Evolutionary conservation across 805 yeast genomes (phyloP).

Genomic region (Starmerella scarabaei): DNA sequence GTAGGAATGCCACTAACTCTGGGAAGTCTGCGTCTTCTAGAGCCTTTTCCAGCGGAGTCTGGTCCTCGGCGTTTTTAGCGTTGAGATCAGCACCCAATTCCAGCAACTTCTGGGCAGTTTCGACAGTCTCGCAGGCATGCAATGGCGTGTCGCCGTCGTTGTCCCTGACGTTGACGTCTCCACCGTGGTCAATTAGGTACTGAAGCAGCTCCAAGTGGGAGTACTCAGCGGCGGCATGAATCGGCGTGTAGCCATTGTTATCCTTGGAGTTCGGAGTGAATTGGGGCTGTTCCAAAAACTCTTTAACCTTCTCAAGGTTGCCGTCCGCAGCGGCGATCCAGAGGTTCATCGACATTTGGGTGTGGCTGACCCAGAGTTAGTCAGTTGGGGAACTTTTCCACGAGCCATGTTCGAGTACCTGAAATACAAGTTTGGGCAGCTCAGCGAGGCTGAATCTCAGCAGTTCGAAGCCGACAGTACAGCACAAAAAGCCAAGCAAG

Average conservation of each 20-base stretch:
- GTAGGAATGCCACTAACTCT: conserved; percentile 56
- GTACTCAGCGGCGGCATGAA: conserved; percentile 95
- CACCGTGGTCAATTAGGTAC: conserved; percentile 46
- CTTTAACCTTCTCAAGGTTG: conserved; percentile 44
- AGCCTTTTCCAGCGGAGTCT: conserved; percentile 58
- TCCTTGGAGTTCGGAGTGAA: conserved; percentile 64
- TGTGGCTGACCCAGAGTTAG: background rate
- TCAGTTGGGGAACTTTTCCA: background rate
- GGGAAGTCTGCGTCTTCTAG: conserved; percentile 73
- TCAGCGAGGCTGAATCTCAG: conserved; percentile 4
- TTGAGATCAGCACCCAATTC: conserved; percentile 57
- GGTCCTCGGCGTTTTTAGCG: conserved; percentile 56
- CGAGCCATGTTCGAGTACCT: conserved; percentile 7
- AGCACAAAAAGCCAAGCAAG: conserved; percentile 31
- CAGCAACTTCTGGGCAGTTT: conserved; percentile 51
- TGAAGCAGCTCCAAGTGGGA: conserved; percentile 59
- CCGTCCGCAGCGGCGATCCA: conserved; percentile 96
- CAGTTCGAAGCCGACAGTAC: background rate
- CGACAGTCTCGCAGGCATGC: conserved; percentile 70
- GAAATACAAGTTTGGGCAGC: conserved; percentile 17
- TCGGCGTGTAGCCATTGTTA: conserved; percentile 89
- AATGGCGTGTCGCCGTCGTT: conserved; percentile 90
- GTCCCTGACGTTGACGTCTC: conserved; percentile 73
- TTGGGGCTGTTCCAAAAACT: conserved; percentile 38
- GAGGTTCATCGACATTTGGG: conserved; percentile 38